Conservation (phyloP, 768 basidiomycete genomes). For the Tricholoma furcatifolium region DNA sequence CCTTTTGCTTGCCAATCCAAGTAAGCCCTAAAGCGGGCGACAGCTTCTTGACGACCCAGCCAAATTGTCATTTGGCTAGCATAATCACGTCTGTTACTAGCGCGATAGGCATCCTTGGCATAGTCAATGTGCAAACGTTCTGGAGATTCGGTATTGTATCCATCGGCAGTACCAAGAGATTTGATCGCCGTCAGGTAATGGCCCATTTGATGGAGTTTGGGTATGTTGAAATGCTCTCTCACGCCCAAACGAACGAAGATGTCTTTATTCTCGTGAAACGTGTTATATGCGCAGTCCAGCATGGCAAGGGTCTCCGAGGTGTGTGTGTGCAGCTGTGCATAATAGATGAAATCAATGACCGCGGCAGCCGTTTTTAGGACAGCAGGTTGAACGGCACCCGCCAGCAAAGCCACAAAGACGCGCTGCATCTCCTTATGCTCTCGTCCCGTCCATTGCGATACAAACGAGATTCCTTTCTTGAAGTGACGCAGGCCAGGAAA, state of each 20-base stretch:
- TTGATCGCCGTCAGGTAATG: conserved; percentile 32
- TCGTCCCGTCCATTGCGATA: conserved; percentile 42
- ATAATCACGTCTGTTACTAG: conserved; percentile 28
- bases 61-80: conserved; percentile 37
- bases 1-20: conserved; percentile 28
- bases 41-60: conserved; percentile 34
- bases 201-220: conserved; percentile 32
- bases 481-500: too few relatives aligned
- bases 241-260: conserved; percentile 25
- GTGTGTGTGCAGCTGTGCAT: conserved; percentile 28
- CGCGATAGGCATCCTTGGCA: conserved; percentile 33
- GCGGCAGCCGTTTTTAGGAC: conserved; percentile 23
- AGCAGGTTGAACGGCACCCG: conserved; percentile 17
- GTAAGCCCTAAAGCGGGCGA: conserved; percentile 22
- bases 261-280: conserved; percentile 31
- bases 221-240: conserved; percentile 36
- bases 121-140: conserved; percentile 44
- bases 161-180: conserved; percentile 26
- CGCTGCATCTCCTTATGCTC: conserved; percentile 40
- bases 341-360: conserved; percentile 37
- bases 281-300: conserved; percentile 20
- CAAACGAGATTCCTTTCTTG: too few relatives aligned
- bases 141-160: conserved; percentile 32
- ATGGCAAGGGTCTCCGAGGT: conserved; percentile 21
- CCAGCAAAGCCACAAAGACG: conserved; percentile 31